These are phyloP conservation scores for Metrosideros polymorpha DNA, from an alignment of 441 rosid genomes.

Conservation along the genomic window DNA sequence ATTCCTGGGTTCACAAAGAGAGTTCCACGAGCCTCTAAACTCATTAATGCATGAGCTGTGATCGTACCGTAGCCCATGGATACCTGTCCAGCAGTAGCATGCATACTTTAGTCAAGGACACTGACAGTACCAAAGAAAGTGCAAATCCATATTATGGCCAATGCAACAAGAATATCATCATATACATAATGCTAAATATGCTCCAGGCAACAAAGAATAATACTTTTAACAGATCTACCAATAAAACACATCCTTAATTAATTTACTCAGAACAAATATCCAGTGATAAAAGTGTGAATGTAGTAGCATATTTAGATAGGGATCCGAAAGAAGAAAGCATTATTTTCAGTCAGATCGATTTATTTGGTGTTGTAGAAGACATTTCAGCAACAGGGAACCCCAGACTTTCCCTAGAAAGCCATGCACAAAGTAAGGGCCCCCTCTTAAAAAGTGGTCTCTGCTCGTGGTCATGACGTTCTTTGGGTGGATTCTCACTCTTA, in stretches of 20 bases:
- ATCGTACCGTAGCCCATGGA: conserved; percentile 87
- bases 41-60: conserved; percentile 80
- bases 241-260: not conserved
- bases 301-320: not conserved
- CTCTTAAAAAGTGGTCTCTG: not conserved
- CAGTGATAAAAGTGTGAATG: not conserved
- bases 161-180: not conserved
- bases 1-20: conserved; percentile 77
- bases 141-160: not conserved
- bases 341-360: not conserved
- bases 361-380: not conserved
- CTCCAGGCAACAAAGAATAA: not conserved
- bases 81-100: conserved; percentile 38
- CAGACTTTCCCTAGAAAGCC: not conserved
- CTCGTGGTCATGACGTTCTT: not conserved
- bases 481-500: not conserved
- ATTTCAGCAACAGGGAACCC: not conserved
- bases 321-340: not conserved
- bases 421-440: not conserved
- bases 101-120: not conserved
- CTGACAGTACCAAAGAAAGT: not conserved
- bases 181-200: not conserved
- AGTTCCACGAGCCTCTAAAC: conserved; percentile 91
- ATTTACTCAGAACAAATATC: not conserved
- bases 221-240: not conserved